Evolutionary conservation across 495 filamentous ascomycete genomes (phyloP), one percentile per base, ranked within the genome.

Genomic region (Pseudoneurospora amorphoporcata): DNA sequence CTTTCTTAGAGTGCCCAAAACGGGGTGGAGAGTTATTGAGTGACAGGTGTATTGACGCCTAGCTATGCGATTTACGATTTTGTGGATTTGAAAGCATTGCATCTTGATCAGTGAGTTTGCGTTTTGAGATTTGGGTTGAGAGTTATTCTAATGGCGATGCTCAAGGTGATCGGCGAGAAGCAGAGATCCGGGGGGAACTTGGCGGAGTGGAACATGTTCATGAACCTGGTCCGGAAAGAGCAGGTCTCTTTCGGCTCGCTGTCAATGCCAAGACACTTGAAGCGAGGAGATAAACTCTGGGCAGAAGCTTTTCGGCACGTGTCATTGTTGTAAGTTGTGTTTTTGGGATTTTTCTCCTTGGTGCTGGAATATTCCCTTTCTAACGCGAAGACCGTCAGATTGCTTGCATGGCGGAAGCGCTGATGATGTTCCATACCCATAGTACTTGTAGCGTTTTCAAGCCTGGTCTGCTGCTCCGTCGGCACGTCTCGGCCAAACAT

Each of bases 1-100:
- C 17, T 75, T 40, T 77, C 73, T 65, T 76, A 73, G 72, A 70
- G 12, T 35, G n/a, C 23, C 12, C 32, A 29, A 8, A 16, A 6
- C 4, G 17, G 1, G 1, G 5, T 8, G 9, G 42, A 32, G 10
- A 32, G 35, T 29, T 42, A 8, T 71, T 32, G 35, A 37, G 35
- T 10, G 70, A 35, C 16, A 43, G 38, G 29, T 45, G 23, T 37
- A 29, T 58, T 65, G 53, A 65, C 35, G 37, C 53, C 53, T 72
- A 43, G 37, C 69, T 70, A 35, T 35, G 35, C 35, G 37, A 69
- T 69, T 45, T 37, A n/a, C 17, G 4, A 39, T 68, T 38, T n/a
- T 61, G 12, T 3, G 39, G 35, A 3, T n/a, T 32, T 61, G 17
- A n/a, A 16, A 35, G 69, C 39, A 43, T 1, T 9, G n/a, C 8